Evolutionary conservation across 768 basidiomycete species (phyloP), one percentile per base, ranked within the genome.

Genomic region (Mycena olivaceomarginata): DNA sequence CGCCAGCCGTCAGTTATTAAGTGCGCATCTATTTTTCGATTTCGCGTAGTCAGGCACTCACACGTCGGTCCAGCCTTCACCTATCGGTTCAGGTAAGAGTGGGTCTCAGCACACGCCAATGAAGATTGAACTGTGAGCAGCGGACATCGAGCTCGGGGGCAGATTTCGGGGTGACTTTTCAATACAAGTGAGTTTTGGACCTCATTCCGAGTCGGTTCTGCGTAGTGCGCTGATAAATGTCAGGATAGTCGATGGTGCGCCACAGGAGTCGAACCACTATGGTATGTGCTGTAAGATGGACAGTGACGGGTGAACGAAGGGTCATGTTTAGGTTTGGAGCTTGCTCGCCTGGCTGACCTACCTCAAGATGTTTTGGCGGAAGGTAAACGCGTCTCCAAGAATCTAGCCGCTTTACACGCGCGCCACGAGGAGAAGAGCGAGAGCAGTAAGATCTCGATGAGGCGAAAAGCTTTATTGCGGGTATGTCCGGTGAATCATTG

Each of bases 271-370:
- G 39, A 89, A 88, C n/a, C 94, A 96, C 82, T 97, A 97, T 80
- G 96, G 96, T 95, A 60, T 78, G 78, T 77, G 31, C 57, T 18
- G 0, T 43, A 16, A 64, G 40, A 20, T 4, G 2, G 12, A 53
- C n/a, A 70, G 31, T 12, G 53, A 2, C 46, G 2, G 10, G 16
- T n/a, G 6, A 39, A 5, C 2, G 22, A 12, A 7, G 18, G 10
- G n/a, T 41, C 43, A 31, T 77, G 31, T 31, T 31, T 31, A 98
- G 98, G 98, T 4, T 87, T 99, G 13, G 96, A 98, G 80, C 91
- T 99, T 40, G 97, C 98, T 15, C 92, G 92, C 63, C 90, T 98
- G 7, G 97, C 97, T 0, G 96, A 97, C 81, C 88, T 99, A 0
- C 98, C 98, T 0, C 77, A 83, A 0, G 91, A 95, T 63, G 92